Conservation (phyloP, 2,329 filamentous ascomycete genomes). For the Diaporthe sp. region DNA sequence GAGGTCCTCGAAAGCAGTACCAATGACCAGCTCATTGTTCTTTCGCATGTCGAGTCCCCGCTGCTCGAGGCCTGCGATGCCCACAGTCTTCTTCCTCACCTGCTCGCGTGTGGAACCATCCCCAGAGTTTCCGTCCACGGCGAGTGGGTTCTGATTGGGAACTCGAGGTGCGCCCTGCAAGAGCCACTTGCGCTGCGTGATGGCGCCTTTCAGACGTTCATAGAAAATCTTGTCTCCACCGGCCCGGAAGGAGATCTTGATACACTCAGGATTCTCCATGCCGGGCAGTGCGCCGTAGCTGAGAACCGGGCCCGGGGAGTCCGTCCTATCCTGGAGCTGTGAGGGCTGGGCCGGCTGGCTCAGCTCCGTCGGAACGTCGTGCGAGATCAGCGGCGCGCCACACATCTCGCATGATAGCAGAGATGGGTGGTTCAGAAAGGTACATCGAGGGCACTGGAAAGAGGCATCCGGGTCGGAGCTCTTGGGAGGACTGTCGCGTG, state of each 20-base stretch:
- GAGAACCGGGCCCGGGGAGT: slow-evolving; percentile 83
- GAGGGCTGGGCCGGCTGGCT: slow-evolving; percentile 55
- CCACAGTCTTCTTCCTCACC: slow-evolving; percentile 72
- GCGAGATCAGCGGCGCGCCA: slow-evolving; percentile 78
- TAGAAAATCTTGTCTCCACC: slow-evolving; percentile 93
- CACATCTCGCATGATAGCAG: slow-evolving; percentile 91
- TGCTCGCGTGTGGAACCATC: slow-evolving; percentile 36
- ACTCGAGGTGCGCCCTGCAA: slow-evolving; percentile 90
- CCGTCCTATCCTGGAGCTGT: slow-evolving; percentile 59
- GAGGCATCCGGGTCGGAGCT: slow-evolving; percentile 53
- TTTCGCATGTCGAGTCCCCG: slow-evolving; percentile 86
- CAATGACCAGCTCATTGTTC: slow-evolving; percentile 94
- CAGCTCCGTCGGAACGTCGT: slow-evolving; percentile 56
- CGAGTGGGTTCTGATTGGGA: slow-evolving; percentile 68
- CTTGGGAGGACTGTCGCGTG: slow-evolving; percentile 35
- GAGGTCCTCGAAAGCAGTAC: slow-evolving; percentile 93
- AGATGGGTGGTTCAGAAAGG: slow-evolving; percentile 93
- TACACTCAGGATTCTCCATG: slow-evolving; percentile 74
- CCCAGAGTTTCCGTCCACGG: slow-evolving; percentile 53
- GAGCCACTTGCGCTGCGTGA: slow-evolving; percentile 96
- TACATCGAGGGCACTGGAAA: slow-evolving; percentile 86
- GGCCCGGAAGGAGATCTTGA: slow-evolving; percentile 92
- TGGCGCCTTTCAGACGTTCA: slow-evolving; percentile 86
- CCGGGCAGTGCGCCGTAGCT: slow-evolving; percentile 53
- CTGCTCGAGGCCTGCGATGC: slow-evolving; percentile 92